Evolutionary conservation across 179 eudicot species (phyloP).

Genomic region (Beta corolliflora): DNA sequence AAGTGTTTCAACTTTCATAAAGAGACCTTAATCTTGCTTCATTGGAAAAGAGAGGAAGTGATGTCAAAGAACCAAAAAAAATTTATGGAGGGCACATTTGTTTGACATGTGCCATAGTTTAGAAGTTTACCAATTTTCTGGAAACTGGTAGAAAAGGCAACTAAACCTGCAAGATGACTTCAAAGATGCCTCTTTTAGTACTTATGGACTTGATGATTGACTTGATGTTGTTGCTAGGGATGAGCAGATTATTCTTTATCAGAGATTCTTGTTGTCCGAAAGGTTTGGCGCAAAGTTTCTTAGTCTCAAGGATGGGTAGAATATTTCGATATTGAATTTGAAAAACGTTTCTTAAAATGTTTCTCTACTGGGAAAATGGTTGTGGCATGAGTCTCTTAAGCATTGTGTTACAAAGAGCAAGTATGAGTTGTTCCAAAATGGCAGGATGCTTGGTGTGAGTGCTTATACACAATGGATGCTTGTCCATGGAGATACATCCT

Average conservation of each 20-base stretch:
- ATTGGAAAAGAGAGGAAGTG: neutral
- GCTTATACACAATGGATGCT: neutral
- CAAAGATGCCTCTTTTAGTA: neutral
- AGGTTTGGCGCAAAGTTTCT: neutral
- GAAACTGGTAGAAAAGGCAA: neutral
- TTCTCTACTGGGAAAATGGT: neutral
- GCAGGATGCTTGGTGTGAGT: neutral
- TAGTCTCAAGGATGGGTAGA: neutral
- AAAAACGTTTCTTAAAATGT: too few species aligned
- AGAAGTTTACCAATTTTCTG: neutral
- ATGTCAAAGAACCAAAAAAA: neutral
- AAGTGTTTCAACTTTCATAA: too few species aligned
- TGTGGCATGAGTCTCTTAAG: neutral
- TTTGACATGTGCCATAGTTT: neutral
- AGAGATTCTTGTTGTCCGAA: neutral
- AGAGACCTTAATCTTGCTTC: neutral
- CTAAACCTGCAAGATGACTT: neutral
- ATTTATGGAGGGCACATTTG: neutral
- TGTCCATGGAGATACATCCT: neutral
- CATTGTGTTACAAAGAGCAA: neutral
- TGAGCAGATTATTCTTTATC: neutral
- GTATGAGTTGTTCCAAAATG: neutral
- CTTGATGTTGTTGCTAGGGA: neutral
- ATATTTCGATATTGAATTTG: neutral
- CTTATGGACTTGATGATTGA: neutral